A percentile compares a stretch with the other conserved stretches of the same genome.
phyloP scores from a whole-genome alignment of 2,329 filamentous ascomycete genomes.

The Aureobasidium melanogenum region DNA sequence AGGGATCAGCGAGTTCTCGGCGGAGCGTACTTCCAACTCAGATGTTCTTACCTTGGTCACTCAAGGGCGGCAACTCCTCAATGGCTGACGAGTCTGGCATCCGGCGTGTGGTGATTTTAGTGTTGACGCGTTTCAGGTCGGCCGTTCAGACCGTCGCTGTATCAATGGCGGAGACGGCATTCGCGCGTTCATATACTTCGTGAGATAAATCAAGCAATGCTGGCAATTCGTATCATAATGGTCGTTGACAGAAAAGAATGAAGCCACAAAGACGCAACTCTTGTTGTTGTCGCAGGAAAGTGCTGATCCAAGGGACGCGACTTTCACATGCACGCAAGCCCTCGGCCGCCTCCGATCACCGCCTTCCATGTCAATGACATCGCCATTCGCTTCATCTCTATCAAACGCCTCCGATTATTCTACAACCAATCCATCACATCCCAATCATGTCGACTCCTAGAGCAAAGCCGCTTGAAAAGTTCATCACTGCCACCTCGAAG shows the following conservation, averaged over 20 bases:
- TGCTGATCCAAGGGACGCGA: background rate
- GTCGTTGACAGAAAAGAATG: background rate
- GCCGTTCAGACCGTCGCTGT: background rate
- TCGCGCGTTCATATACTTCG: background rate
- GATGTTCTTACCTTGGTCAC: conserved; percentile 29
- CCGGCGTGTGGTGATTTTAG: conserved; percentile 23
- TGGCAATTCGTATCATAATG: background rate
- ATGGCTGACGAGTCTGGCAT: conserved; percentile 24
- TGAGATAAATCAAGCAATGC: background rate
- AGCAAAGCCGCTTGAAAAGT: conserved; percentile 58
- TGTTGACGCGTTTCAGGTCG: conserved; percentile 26
- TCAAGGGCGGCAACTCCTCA: conserved; percentile 32
- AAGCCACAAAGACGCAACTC: background rate
- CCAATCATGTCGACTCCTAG: conserved; percentile 31
- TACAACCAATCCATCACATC: background rate
- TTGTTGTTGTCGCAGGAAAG: conserved; percentile 2
- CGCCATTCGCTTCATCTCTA: background rate
- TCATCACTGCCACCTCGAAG: conserved; percentile 56
- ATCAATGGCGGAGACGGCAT: background rate
- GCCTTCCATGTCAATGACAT: conserved; percentile 6
- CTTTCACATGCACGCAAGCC: conserved; percentile 3
- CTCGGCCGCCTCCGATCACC: background rate
- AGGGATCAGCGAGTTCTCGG: conserved; percentile 12
- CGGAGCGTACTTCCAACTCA: background rate
- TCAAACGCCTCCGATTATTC: background rate